Conservation (phyloP, 352 stramenopile species). For the Phytopythium vexans region DNA sequence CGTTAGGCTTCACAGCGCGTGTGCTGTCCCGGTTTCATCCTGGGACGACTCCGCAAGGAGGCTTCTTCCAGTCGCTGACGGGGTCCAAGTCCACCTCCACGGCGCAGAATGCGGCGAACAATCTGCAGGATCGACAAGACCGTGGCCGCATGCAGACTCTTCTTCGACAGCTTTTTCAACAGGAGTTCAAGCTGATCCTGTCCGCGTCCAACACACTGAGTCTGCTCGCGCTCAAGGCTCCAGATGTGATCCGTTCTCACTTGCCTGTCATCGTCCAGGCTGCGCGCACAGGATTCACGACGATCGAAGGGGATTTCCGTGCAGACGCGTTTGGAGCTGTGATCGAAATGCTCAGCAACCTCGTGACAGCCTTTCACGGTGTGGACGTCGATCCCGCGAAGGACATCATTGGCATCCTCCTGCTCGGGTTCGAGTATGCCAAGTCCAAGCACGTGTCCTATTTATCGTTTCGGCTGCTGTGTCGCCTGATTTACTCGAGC, state of each 20-base stretch:
- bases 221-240: constrained; percentile 48
- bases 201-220: constrained; percentile 55
- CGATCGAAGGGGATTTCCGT: constrained; percentile 59
- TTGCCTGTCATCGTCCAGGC: constrained; percentile 34
- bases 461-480: constrained; percentile 62
- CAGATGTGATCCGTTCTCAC: constrained; percentile 29
- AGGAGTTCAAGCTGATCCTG: constrained; percentile 60
- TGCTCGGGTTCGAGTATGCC: constrained; percentile 55
- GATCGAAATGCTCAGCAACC: constrained; percentile 64
- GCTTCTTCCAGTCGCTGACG: constrained; percentile 56
- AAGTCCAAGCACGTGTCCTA: constrained; percentile 59
- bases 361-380: constrained; percentile 22
- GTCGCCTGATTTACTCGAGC: constrained; percentile 56
- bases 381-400: constrained; percentile 9
- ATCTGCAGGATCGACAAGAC: constrained; percentile 22
- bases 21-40: constrained; percentile 72
- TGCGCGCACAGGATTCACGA: constrained; percentile 49
- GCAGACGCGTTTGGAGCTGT: constrained; percentile 57
- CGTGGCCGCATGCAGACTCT: constrained; percentile 30
- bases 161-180: constrained; percentile 48
- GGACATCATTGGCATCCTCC: constrained; percentile 39
- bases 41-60: constrained; percentile 29
- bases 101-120: background rate
- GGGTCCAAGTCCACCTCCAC: constrained; percentile 15
- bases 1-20: constrained; percentile 60